phyloP scores from a whole-genome alignment of 2,329 filamentous ascomycete species.

The Aotearoamyces nothofagi region DNA sequence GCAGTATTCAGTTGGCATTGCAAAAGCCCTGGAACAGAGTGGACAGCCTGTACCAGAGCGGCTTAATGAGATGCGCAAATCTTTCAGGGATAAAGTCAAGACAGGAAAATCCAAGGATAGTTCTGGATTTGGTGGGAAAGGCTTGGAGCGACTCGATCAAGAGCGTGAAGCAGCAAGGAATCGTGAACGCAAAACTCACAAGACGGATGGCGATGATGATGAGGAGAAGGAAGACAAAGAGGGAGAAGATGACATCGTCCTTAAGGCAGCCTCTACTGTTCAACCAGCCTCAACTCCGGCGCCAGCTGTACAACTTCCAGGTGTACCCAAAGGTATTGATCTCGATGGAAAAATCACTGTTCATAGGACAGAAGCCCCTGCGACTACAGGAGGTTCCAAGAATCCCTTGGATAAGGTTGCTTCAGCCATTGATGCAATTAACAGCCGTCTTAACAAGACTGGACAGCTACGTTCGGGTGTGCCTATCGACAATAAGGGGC shows the following conservation, averaged over 20 bases:
- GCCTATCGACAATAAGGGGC: slow-evolving; percentile 95
- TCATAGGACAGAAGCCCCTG: slow-evolving; percentile 45
- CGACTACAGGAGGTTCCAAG: slow-evolving; percentile 25
- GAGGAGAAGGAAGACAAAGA: slow-evolving; percentile 58
- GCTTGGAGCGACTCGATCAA: slow-evolving; percentile 79
- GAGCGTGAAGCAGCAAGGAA: slow-evolving; percentile 78
- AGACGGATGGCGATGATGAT: slow-evolving; percentile 72
- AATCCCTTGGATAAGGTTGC: slow-evolving; percentile 74
- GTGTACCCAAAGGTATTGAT: slow-evolving; percentile 39
- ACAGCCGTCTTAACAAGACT: slow-evolving; percentile 75
- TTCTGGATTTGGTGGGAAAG: slow-evolving; percentile 88
- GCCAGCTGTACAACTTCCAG: slow-evolving; percentile 20
- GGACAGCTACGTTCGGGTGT: slow-evolving; percentile 84
- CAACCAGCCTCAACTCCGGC: slow-evolving; percentile 35
- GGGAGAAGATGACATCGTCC: slow-evolving; percentile 55
- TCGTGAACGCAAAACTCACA: slow-evolving; percentile 77
- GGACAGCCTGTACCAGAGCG: slow-evolving; percentile 57
- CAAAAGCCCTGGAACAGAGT: slow-evolving; percentile 60
- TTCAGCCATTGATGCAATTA: slow-evolving; percentile 83
- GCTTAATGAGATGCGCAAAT: slow-evolving; percentile 48
- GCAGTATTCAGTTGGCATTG: slow-evolving; percentile 75
- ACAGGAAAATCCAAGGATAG: slow-evolving; percentile 79
- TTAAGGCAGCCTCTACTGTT: slow-evolving; percentile 51
- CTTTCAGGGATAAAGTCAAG: slow-evolving; percentile 83
- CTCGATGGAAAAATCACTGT: slow-evolving; percentile 59